Conservation (phyloP, 495 filamentous ascomycete genomes). For the Hyaloscypha hepaticicola region DNA sequence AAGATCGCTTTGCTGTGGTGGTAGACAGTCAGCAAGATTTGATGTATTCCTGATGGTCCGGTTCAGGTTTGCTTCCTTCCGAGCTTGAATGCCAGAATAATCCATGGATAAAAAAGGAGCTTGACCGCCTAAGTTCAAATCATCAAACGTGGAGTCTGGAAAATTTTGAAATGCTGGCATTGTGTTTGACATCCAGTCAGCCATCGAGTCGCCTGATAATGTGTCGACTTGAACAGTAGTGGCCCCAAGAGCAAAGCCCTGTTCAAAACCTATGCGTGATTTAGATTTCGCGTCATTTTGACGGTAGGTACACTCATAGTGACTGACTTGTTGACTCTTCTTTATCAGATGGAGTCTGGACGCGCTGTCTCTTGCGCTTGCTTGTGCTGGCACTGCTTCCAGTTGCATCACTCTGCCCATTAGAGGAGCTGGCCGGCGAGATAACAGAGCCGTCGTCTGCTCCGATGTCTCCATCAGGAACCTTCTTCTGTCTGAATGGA, state of each 20-base stretch:
- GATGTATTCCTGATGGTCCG: not conserved
- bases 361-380: not conserved
- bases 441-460: not conserved
- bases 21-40: not conserved
- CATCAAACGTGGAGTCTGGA: slow-evolving; percentile 3
- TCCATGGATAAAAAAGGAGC: not conserved
- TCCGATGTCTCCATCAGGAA: slow-evolving; percentile 15
- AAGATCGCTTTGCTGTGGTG: not conserved
- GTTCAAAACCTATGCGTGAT: not conserved
- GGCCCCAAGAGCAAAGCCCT: not conserved
- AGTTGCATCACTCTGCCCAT: not conserved
- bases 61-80: not conserved
- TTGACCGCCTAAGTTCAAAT: not conserved
- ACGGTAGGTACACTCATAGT: not conserved
- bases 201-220: not conserved
- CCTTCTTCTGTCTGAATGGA: slow-evolving; percentile 34
- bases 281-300: not conserved
- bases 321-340: not conserved
- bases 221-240: not conserved
- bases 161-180: not conserved
- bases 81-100: not conserved
- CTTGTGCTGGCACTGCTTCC: not conserved
- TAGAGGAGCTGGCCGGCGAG: not conserved
- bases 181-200: not conserved
- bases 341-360: not conserved